A percentile compares a stretch with the other conserved stretches of the same genome.
phyloP scores from a whole-genome alignment of 2,329 filamentous ascomycete species.

The Plectosphaerella plurivora region DNA sequence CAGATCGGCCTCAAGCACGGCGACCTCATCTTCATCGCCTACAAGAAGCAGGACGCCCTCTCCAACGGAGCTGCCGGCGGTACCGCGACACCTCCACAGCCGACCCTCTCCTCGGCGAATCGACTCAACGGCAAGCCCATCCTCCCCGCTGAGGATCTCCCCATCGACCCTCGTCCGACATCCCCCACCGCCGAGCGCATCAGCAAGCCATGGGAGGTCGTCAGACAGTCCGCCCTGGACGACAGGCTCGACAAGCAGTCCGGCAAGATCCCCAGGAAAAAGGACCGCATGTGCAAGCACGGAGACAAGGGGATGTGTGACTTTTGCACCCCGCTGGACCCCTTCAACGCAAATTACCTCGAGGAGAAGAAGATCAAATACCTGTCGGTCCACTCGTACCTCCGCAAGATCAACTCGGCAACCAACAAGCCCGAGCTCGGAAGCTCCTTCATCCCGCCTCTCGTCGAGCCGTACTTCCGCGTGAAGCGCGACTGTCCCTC shows the following conservation, averaged over 20 bases:
- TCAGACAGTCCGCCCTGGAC: conserved; percentile 83
- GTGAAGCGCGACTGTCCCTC: conserved; percentile 87
- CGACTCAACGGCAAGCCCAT: conserved; percentile 77
- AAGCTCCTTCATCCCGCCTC: conserved; percentile 91
- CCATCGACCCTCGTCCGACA: conserved; percentile 55
- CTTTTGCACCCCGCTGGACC: conserved; percentile 95
- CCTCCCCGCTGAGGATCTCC: conserved; percentile 61
- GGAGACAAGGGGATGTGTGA: conserved; percentile 98
- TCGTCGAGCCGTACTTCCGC: conserved; percentile 88
- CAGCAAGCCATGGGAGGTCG: conserved; percentile 89
- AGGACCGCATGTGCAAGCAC: conserved; percentile 91
- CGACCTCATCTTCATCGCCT: conserved; percentile 84
- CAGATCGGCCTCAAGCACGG: conserved; percentile 71
- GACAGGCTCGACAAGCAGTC: conserved; percentile 80
- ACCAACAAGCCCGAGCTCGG: conserved; percentile 95
- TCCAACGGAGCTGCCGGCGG: conserved; percentile 29
- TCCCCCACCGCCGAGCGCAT: conserved; percentile 58
- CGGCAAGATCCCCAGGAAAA: conserved; percentile 78
- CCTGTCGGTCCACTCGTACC: conserved; percentile 88
- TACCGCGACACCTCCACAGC: conserved; percentile 22
- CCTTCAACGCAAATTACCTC: conserved; percentile 84
- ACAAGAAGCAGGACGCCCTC: conserved; percentile 55
- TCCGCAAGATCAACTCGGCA: conserved; percentile 90
- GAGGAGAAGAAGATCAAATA: conserved; percentile 98
- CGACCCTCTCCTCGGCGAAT: conserved; percentile 45